Evolutionary conservation across 441 rosid species (phyloP).

Genomic region (Aquilaria agallochum): DNA sequence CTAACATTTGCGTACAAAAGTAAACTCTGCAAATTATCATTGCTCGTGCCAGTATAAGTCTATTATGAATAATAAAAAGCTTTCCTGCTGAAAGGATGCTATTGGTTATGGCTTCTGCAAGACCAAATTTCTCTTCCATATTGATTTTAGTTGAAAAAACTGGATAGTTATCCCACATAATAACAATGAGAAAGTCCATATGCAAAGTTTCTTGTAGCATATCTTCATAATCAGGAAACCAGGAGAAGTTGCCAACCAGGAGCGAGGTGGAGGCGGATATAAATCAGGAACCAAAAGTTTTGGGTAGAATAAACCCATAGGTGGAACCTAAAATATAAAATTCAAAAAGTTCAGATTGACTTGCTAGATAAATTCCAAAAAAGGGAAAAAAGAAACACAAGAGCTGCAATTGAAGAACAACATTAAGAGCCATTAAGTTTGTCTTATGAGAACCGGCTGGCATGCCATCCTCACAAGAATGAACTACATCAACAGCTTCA

Average conservation of each 20-base stretch:
- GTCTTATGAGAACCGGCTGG: constrained; percentile 80
- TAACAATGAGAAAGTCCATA: constrained; percentile 66
- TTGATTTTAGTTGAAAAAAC: constrained; percentile 56
- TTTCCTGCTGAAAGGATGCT: constrained; percentile 92
- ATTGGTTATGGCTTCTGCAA: constrained; percentile 87
- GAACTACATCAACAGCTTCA: constrained; percentile 62
- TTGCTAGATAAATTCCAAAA: too few relatives aligned
- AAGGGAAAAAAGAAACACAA: constrained; percentile 7
- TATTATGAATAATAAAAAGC: too few relatives aligned
- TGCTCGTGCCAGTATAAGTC: too few relatives aligned
- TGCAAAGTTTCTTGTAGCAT: constrained; percentile 94
- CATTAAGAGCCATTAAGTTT: constrained; percentile 84
- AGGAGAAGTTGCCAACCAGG: constrained; percentile 56
- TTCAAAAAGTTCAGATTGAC: too few relatives aligned
- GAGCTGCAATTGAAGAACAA: constrained; percentile 27
- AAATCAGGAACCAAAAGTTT: constrained; percentile 85
- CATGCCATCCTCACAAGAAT: constrained; percentile 75
- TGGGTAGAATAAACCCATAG: constrained; percentile 95
- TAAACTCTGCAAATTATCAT: constrained; percentile 12
- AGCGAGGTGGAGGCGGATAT: constrained; percentile 82
- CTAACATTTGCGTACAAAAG: too few relatives aligned
- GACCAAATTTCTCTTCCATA: constrained; percentile 97
- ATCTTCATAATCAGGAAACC: constrained; percentile 91
- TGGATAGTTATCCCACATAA: constrained; percentile 86
- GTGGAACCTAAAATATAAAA: constrained; percentile 96